phyloP scores from a whole-genome alignment of 73 alveolate species.

The Symbiodinium pilosum region DNA sequence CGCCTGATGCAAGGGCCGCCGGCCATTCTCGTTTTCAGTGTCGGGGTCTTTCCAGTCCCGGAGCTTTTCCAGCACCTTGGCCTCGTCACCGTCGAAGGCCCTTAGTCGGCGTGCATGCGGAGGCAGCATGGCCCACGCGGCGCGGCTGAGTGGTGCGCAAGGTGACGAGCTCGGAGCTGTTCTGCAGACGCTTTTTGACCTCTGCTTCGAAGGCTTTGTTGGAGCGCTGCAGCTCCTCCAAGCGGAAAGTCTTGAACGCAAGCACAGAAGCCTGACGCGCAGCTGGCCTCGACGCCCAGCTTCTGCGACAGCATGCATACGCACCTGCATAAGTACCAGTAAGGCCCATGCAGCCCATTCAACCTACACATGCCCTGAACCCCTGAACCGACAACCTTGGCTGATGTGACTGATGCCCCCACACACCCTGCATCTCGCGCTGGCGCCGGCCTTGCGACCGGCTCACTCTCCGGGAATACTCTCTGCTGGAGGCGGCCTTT shows the following conservation, averaged over 20 bases:
- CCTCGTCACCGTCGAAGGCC: conserved; percentile 16
- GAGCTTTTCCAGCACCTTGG: not conserved
- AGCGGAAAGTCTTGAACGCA: too few species aligned
- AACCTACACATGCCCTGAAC: too few species aligned
- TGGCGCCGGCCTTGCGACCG: not conserved
- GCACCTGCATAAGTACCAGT: not conserved
- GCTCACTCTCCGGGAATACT: not conserved
- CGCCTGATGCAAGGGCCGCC: not conserved
- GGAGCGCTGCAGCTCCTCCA: not conserved
- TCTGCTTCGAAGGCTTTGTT: not conserved
- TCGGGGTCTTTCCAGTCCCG: not conserved
- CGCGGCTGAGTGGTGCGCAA: not conserved
- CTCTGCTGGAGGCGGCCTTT: not conserved
- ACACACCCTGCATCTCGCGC: not conserved
- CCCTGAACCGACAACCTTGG: too few species aligned
- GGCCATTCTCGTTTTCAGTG: not conserved
- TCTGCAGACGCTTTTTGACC: not conserved
- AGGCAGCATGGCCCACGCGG: not conserved
- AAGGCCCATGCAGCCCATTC: not conserved
- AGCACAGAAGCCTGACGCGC: not conserved
- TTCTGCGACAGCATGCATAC: not conserved
- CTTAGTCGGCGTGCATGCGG: not conserved
- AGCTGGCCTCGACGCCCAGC: not conserved
- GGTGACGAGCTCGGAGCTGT: not conserved
- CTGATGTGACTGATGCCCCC: not conserved